Evolutionary conservation across 1,139 yeast genomes (phyloP).

Genomic region (Suhomyces maxii): DNA sequence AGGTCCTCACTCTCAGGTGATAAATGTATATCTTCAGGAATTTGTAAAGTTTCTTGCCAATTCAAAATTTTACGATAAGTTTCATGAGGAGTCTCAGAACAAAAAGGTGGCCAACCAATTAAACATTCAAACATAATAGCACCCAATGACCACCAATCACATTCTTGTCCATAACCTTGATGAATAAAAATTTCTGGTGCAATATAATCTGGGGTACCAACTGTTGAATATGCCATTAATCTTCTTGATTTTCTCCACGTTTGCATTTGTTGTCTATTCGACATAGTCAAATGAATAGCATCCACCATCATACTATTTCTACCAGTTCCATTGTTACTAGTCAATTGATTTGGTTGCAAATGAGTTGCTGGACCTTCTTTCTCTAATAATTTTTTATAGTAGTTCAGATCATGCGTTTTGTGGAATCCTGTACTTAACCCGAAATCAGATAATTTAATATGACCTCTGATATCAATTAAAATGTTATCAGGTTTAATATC

Average conservation of each 20-base stretch:
- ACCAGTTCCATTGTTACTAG: slow-evolving; percentile 15
- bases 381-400: slow-evolving; percentile 69
- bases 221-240: slow-evolving; percentile 97
- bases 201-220: slow-evolving; percentile 98
- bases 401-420: slow-evolving; percentile 79
- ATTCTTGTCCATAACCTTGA: slow-evolving; percentile 98
- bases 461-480: slow-evolving; percentile 77
- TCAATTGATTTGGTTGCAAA: slow-evolving; percentile 26
- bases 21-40: slow-evolving; percentile 94
- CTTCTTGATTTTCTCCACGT: slow-evolving; percentile 98
- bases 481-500: slow-evolving; percentile 81
- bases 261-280: slow-evolving; percentile 95
- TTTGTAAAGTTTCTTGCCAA: slow-evolving; percentile 90
- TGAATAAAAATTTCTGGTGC: slow-evolving; percentile 97
- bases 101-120: slow-evolving; percentile 99
- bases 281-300: slow-evolving; percentile 92
- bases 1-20: slow-evolving; percentile 94
- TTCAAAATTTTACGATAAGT: slow-evolving; percentile 92
- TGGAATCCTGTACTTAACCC: slow-evolving; percentile 87
- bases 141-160: slow-evolving; percentile 99
- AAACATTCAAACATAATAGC: slow-evolving; percentile 98
- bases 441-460: slow-evolving; percentile 74
- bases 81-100: slow-evolving; percentile 98
- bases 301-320: slow-evolving; percentile 91
- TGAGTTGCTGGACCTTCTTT: slow-evolving; percentile 46